Evolutionary conservation across 495 filamentous ascomycete species (phyloP), one percentile per base, ranked within the genome.

Genomic region (Zalerion maritima): DNA sequence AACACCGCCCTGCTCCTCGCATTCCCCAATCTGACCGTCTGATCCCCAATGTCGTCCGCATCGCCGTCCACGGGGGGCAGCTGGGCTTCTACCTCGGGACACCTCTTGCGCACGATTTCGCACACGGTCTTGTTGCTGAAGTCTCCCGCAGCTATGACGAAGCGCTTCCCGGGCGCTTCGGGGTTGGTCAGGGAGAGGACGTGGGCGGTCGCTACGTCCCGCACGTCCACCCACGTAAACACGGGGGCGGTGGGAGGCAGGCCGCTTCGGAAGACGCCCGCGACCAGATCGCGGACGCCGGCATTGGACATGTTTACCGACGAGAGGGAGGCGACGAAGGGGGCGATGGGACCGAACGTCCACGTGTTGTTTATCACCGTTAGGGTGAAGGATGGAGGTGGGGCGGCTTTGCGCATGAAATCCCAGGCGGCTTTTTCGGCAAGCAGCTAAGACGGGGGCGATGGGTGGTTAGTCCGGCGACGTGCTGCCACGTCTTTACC

Each of bases 191-290:
- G 33, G 4, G 60, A 55, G 14, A 5, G 53, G 58, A 52, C 51
- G 24, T 62, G 61, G 0, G 57, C 54, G 3, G 48, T 24, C 1
- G 60, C 59, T n/a, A 64, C 57, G 26, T 67, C 62, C 6, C 62
- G 49, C 8, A 65, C 62, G 33, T 67, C 62, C 25, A 64, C 55
- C 21, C 30, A 62, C 0, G 55, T 60, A 35, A 64, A 66, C 0
- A 62, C 58, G 0, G 58, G 60, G 0, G 48, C 45, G 3, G 53
- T 59, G 1, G 55, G 47, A 1, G 21, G 26, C 9, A 61, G 43
- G 0, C 26, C 44, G 2, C 24, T 20, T 6, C 36, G 34, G 47
- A 46, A 43, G 18, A 40, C 39, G 4, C 57, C 60, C 10, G 17
- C 41, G 4, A 62, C 21, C 18, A 59, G 38, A 34, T 62, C 55